Evolutionary conservation across 2,329 filamentous ascomycete species (phyloP).

Genomic region (Monosporascus sp.): DNA sequence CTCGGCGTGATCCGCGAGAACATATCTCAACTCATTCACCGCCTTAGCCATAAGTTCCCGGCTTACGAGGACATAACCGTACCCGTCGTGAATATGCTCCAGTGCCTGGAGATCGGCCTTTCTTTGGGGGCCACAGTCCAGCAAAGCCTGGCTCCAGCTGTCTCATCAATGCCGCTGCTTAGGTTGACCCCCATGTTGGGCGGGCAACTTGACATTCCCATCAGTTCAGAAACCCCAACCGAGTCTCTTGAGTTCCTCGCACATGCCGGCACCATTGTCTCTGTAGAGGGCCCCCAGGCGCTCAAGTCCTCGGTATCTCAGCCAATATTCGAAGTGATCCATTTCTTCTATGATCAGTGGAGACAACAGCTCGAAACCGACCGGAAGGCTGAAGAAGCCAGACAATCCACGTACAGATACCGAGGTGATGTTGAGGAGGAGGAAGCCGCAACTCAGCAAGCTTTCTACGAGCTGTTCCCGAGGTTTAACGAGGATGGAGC

Average conservation of each 20-base stretch:
- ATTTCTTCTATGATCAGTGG: slow-evolving; percentile 75
- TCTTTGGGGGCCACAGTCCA: slow-evolving; percentile 50
- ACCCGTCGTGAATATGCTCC: slow-evolving; percentile 72
- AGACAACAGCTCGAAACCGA: slow-evolving; percentile 70
- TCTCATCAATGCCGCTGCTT: slow-evolving; percentile 31
- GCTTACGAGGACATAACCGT: slow-evolving; percentile 81
- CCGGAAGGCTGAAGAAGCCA: slow-evolving; percentile 66
- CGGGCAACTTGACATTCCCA: slow-evolving; percentile 30
- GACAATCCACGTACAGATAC: slow-evolving; percentile 77
- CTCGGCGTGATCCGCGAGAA: slow-evolving; percentile 48
- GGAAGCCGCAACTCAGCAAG: slow-evolving; percentile 66
- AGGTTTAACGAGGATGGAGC: slow-evolving; percentile 56
- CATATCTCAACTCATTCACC: slow-evolving; percentile 62
- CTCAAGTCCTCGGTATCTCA: slow-evolving; percentile 40
- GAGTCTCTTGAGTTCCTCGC: slow-evolving; percentile 45
- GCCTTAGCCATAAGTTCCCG: slow-evolving; percentile 64
- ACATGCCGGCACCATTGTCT: slow-evolving; percentile 37
- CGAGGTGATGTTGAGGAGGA: slow-evolving; percentile 71
- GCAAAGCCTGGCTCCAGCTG: slow-evolving; percentile 2
- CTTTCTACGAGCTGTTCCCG: slow-evolving; percentile 79
- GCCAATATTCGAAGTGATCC: slow-evolving; percentile 60
- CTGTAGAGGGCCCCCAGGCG: slow-evolving; percentile 41
- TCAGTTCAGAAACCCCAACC: slow-evolving; percentile 15
- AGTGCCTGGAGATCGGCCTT: slow-evolving; percentile 71
- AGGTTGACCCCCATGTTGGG: slow-evolving; percentile 51